Base-by-base conservation (phyloP, 2,329 filamentous ascomycete species). In the Sclerotinia spermophila region DNA sequence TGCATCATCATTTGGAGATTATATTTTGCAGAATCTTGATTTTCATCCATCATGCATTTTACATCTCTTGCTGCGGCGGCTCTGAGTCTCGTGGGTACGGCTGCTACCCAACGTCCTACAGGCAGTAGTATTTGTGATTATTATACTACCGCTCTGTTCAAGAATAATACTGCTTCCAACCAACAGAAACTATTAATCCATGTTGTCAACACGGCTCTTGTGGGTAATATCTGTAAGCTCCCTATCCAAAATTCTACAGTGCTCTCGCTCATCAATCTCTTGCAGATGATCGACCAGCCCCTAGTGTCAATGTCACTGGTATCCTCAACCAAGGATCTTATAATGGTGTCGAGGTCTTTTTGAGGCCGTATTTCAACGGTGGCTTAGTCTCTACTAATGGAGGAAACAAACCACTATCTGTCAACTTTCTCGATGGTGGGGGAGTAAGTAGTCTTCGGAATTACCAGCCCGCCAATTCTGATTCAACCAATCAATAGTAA, bases 371-470 rank as follows among this genome's bases (percentile, higher is more conserved):
- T 80, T 89, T 90, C 82, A 83, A 81, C 71, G 87, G 87, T 11
- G 81, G 76, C 0, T 81, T 89, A 13, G 81, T 80, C 24, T 87
- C 86, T 0, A 84, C 83, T 73, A 90, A 89, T 79, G 79, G 79
- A 15, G 84, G 85, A 55, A 82, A 82, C 44, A 78, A 75, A 48
- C 75, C 76, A 2, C 79, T 82, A 2, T 80, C 85, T 3, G 80
- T 88, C 78, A 89, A 89, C 82, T 89, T 88, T 79, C 82, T 90
- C 38, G 87, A 89, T 73, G 87, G 83, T 60, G 87, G 87, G 56
- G 87, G 83, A 73, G 86, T 86, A 44, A 82, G 79, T 27, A 85
- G 86, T 35, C 76, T 73, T 84, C 81, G 21, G 5, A 38, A 8
- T 38, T n/a, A 81, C 83, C 82, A 77, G 87, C 87, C 80, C 86